These are phyloP conservation scores for Linderniella brevidens DNA, from an alignment of 257 asterid genomes.

Conservation along the genomic window DNA sequence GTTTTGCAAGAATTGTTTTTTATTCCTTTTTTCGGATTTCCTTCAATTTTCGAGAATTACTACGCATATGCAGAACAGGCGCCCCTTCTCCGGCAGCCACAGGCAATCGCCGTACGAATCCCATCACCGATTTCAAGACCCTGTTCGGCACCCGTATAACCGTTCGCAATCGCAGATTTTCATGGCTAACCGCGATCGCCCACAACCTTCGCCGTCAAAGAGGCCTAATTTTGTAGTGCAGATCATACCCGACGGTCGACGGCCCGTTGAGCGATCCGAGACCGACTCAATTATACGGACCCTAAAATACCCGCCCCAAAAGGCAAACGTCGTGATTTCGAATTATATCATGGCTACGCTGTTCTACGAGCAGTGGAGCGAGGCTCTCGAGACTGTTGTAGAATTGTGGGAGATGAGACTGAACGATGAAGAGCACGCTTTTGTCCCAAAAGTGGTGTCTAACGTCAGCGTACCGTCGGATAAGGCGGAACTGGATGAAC, in stretches of 20 bases:
- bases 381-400: constrained; percentile 40
- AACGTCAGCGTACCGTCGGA: constrained; percentile 40
- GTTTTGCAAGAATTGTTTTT: no score
- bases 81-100: no score
- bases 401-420: constrained; percentile 42
- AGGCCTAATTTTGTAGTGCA: constrained; percentile 35
- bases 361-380: constrained; percentile 55
- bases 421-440: constrained; percentile 8
- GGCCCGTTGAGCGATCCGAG: constrained; percentile 7
- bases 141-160: no score
- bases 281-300: constrained; percentile 13
- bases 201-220: constrained; percentile 23
- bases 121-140: no score
- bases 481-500: constrained; percentile 37
- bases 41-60: no score
- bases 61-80: no score
- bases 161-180: no score
- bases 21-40: no score
- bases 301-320: constrained; percentile 28
- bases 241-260: constrained; percentile 15
- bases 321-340: neutral
- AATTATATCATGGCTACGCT: constrained; percentile 16
- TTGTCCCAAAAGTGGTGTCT: constrained; percentile 24
- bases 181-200: constrained; percentile 13
- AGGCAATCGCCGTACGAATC: no score